Evolutionary conservation across 495 filamentous ascomycete species (phyloP), one percentile per base, ranked within the genome.

Genomic region (Penicillium ucsense): DNA sequence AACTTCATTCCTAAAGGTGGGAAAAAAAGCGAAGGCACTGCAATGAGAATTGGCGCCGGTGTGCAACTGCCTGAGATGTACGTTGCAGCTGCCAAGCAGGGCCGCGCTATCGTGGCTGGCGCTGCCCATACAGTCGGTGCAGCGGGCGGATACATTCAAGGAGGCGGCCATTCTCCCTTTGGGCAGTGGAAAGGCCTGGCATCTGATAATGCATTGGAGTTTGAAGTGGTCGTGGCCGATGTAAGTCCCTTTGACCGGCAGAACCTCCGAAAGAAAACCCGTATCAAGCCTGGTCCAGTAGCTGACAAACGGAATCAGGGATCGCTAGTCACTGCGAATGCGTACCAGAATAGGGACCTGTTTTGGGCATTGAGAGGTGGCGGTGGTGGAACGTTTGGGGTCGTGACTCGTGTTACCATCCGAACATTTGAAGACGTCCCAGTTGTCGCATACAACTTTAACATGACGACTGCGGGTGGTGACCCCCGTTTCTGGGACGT

Each of bases 361-460:
- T 85, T 83, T 66, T 84, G 71, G 48, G 72, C 72, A 3, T 59
- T 83, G 28, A 67, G 79, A 28, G 65, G 63, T 31, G 61, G 63
- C 3, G 65, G 65, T n/a, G 63, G 61, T 31, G 61, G 41, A 46
- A 78, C 73, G 12, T 80, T 75, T 51, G 77, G 76, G 3, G 66
- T 78, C 0, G 73, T 79, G 0, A 62, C 74, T 8, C 66, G 64
- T 35, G 65, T 65, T 37, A 76, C 75, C 0, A 48, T 73, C 36
- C 67, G 69, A 10, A 61, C 32, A 45, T 69, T 55, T 61, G 46
- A 55, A 8, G 57, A 67, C 30, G 57, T 64, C 20, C 66, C 68
- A 3, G 53, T 72, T 11, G 54, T 68, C 8, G 48, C 60, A 0
- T 56, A 47, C 20, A 47, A 41, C 7, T 32, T 76, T 27, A 73